A percentile compares a stretch with the other conserved stretches of the same genome.
These are phyloP conservation scores for Scopulariopsis brevicaulis DNA, from an alignment of 2,329 filamentous ascomycete species.

Conservation along the genomic window DNA sequence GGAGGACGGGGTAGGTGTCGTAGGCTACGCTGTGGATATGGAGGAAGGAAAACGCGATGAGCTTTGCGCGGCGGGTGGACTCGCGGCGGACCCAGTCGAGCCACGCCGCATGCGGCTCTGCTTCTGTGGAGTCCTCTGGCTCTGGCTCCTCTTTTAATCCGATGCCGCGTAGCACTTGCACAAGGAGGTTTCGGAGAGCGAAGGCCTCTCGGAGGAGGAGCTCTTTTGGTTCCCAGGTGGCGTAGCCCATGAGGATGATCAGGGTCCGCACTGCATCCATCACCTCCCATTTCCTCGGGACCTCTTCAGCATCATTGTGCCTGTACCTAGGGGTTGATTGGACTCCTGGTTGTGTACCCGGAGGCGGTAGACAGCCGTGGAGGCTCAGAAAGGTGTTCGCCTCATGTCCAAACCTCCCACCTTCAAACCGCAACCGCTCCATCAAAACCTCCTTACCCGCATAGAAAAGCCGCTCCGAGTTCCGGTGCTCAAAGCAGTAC, in stretches of 20 bases:
- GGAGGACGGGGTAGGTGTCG: conserved; percentile 22
- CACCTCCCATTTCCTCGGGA: conserved; percentile 14
- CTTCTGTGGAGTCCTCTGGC: not conserved
- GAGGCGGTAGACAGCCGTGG: not conserved
- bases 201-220: conserved; percentile 21
- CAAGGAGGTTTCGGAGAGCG: conserved; percentile 18
- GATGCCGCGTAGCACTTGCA: conserved; percentile 19
- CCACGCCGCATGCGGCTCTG: conserved; percentile 13
- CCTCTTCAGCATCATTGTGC: not conserved
- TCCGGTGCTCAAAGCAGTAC: conserved; percentile 24
- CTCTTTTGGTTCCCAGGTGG: conserved; percentile 23
- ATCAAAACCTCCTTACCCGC: conserved; percentile 19
- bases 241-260: conserved; percentile 23
- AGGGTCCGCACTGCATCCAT: conserved; percentile 21
- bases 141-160: conserved; percentile 18
- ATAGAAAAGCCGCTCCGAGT: conserved; percentile 20
- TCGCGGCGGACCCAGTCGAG: conserved; percentile 19
- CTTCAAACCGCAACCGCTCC: conserved; percentile 15
- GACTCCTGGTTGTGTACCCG: not conserved
- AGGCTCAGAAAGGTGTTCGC: conserved; percentile 13
- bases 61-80: conserved; percentile 19
- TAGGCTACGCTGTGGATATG: conserved; percentile 26
- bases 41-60: conserved; percentile 25
- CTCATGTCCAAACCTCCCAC: conserved; percentile 13
- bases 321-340: not conserved